Percentiles rank a stretch among this genome's conserved stretches.
phyloP scores from a whole-genome alignment of 768 basidiomycete species.

The Psilocybe tampanensis region DNA sequence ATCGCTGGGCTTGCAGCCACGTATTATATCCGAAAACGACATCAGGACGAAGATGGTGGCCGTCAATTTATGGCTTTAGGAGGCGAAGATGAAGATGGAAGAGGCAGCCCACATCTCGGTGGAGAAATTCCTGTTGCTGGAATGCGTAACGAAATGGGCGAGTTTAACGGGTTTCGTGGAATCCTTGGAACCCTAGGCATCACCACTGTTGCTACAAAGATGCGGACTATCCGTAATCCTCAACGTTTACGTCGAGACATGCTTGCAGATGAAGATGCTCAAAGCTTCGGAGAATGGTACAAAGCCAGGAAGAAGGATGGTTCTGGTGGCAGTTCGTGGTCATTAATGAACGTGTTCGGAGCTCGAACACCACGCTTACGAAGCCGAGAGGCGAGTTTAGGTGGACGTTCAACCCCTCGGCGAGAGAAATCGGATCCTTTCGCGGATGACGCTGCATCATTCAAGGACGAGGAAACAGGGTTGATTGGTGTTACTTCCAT shows the following conservation, averaged over 20 bases:
- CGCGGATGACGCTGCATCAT: conserved; percentile 42
- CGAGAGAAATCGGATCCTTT: conserved; percentile 55
- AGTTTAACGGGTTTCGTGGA: conserved; percentile 16
- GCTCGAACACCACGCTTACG: conserved; percentile 30
- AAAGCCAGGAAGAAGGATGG: conserved; percentile 37
- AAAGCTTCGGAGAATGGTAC: conserved; percentile 50
- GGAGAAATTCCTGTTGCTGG: conserved; percentile 34
- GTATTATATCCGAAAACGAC: conserved; percentile 47
- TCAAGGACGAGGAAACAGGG: conserved; percentile 35
- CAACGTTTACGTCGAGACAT: conserved; percentile 59
- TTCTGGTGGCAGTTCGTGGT: conserved; percentile 54
- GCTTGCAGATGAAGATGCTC: conserved; percentile 75
- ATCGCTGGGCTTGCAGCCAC: conserved; percentile 40
- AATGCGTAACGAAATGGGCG: conserved; percentile 17
- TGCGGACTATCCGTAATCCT: conserved; percentile 25
- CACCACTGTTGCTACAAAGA: conserved; percentile 31
- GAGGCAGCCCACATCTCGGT: conserved; percentile 33
- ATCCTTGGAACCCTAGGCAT: conserved; percentile 24
- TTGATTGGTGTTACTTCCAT: conserved; percentile 26
- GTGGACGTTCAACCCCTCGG: conserved; percentile 27
- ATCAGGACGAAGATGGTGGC: conserved; percentile 20
- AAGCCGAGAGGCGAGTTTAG: conserved; percentile 43
- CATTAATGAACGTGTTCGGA: conserved; percentile 48
- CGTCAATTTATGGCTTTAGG: conserved; percentile 31
- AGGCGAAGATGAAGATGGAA: conserved; percentile 32